phyloP scores from a whole-genome alignment of 2,329 filamentous ascomycete genomes.

The Diaporthe sp. region DNA sequence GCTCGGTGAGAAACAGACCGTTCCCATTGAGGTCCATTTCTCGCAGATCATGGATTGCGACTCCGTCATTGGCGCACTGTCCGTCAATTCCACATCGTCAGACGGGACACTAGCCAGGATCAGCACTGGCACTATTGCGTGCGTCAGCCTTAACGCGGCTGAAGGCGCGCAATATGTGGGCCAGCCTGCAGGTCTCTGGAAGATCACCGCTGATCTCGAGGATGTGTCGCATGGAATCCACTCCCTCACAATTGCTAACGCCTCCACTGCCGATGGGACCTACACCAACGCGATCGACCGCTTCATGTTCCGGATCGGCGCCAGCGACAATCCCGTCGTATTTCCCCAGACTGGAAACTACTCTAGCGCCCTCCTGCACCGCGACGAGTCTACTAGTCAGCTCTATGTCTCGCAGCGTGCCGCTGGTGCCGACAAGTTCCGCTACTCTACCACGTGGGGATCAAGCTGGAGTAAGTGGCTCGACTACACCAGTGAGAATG shows the following conservation, averaged over 20 bases:
- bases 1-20: slow-evolving; percentile 53
- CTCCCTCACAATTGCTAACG: slow-evolving; percentile 69
- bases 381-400: slow-evolving; percentile 50
- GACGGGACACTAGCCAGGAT: slow-evolving; percentile 58
- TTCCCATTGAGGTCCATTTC: slow-evolving; percentile 61
- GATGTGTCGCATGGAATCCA: slow-evolving; percentile 74
- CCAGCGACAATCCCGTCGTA: slow-evolving; percentile 70
- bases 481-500: slow-evolving; percentile 64
- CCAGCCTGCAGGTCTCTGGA: slow-evolving; percentile 67
- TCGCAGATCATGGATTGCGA: slow-evolving; percentile 73
- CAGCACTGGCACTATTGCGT: slow-evolving; percentile 60
- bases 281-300: slow-evolving; percentile 69
- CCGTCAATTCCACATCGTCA: slow-evolving; percentile 67
- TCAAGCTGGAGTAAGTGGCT: slow-evolving; percentile 71
- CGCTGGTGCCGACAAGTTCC: slow-evolving; percentile 72
- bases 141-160: slow-evolving; percentile 55
- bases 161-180: slow-evolving; percentile 59
- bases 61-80: slow-evolving; percentile 63
- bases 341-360: slow-evolving; percentile 71
- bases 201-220: slow-evolving; percentile 64
- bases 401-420: slow-evolving; percentile 70
- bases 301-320: slow-evolving; percentile 73
- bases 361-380: slow-evolving; percentile 63
- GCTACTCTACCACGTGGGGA: slow-evolving; percentile 74
- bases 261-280: slow-evolving; percentile 57